phyloP scores from a whole-genome alignment of 176 grass and related monocot genomes.

The Aegilops tauschii region DNA sequence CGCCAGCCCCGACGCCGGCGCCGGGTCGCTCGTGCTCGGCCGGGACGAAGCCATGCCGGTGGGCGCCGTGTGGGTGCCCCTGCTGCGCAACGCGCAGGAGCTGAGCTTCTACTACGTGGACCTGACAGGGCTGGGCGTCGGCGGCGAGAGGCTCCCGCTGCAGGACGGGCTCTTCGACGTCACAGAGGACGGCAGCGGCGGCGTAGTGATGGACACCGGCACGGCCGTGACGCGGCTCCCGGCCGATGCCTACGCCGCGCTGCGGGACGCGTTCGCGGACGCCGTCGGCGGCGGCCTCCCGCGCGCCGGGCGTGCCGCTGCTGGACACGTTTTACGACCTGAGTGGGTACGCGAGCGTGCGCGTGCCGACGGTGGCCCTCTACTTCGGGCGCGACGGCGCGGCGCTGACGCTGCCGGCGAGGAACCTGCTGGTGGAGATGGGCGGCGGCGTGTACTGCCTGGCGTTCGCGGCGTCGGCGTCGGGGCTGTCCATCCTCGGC shows the following conservation, averaged over 20 bases:
- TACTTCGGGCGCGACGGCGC: conserved; percentile 50
- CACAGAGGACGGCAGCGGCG: conserved; percentile 62
- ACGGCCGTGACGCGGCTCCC: conserved; percentile 78
- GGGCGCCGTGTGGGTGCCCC: conserved; percentile 88
- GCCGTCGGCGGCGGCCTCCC: conserved; percentile 45
- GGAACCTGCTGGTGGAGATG: conserved; percentile 73
- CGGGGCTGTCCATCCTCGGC: conserved; percentile 70
- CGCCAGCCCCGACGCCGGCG: conserved; percentile 29
- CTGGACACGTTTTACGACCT: conserved; percentile 95
- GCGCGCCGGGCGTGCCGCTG: conserved; percentile 52
- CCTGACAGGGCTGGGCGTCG: conserved; percentile 70
- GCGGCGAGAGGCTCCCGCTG: conserved; percentile 48
- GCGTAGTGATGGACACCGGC: conserved; percentile 90
- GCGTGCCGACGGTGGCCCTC: conserved; percentile 85
- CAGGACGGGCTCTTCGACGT: conserved; percentile 64
- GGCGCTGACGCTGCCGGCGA: conserved; percentile 75
- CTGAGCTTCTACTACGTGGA: conserved; percentile 94
- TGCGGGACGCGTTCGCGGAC: conserved; percentile 55
- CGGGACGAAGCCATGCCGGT: conserved; percentile 65
- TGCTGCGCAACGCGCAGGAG: conserved; percentile 60
- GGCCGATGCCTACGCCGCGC: conserved; percentile 49
- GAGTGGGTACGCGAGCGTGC: conserved; percentile 71
- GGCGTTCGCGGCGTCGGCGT: conserved; percentile 68
- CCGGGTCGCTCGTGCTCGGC: conserved; percentile 70
- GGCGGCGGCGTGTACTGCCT: conserved; percentile 77